phyloP scores from a whole-genome alignment of 2,329 filamentous ascomycete species.

The Cephalotrichum gorgonifer region DNA sequence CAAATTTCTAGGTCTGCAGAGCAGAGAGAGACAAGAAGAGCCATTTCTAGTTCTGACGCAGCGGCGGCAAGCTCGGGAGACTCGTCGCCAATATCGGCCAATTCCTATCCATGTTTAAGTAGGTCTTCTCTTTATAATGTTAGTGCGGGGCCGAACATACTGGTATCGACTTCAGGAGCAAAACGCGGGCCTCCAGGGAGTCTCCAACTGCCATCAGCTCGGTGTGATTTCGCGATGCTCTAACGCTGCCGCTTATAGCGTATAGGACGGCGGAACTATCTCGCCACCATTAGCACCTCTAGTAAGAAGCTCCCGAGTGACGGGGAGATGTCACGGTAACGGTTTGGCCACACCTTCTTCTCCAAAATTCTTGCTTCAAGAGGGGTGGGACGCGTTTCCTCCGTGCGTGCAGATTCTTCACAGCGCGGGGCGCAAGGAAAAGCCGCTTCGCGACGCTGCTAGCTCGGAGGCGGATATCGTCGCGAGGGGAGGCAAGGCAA shows the following conservation, averaged over 20 bases:
- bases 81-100: conserved; percentile 43
- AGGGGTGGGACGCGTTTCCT: conserved; percentile 23
- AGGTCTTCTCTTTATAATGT: not conserved
- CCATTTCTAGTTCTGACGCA: conserved; percentile 48
- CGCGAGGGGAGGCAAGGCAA: conserved; percentile 41
- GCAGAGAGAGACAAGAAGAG: conserved; percentile 53
- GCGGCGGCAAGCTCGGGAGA: conserved; percentile 42
- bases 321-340: not conserved
- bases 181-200: conserved; percentile 45
- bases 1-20: conserved; percentile 56
- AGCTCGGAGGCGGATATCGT: conserved; percentile 36
- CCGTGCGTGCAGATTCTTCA: conserved; percentile 23
- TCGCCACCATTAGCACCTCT: not conserved
- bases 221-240: conserved; percentile 28
- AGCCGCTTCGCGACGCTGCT: conserved; percentile 35
- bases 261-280: conserved; percentile 27
- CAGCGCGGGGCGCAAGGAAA: conserved; percentile 26
- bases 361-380: conserved; percentile 39
- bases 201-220: conserved; percentile 38
- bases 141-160: conserved; percentile 21
- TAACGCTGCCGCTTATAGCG: conserved; percentile 37
- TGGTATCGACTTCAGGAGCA: conserved; percentile 38
- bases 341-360: conserved; percentile 34
- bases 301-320: not conserved
- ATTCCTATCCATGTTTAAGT: conserved; percentile 27